Evolutionary conservation across 768 basidiomycete genomes (phyloP).

Genomic region (Pholiota conissans): DNA sequence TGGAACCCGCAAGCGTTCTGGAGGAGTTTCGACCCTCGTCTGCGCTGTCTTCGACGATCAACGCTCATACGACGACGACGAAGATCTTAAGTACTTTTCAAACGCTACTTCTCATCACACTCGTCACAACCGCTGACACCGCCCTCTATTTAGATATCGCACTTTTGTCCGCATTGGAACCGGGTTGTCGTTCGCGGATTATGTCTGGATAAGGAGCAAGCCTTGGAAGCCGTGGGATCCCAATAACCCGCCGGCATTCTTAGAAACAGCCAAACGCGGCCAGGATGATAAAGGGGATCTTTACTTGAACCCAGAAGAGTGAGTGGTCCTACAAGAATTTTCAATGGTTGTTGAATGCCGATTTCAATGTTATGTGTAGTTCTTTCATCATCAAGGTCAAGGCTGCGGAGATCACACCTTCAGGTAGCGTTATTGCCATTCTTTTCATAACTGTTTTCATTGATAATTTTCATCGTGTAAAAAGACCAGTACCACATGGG

Average conservation of each 20-base stretch:
- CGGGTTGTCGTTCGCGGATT: conserved; percentile 85
- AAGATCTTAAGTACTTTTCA: conserved; percentile 58
- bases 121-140: background rate
- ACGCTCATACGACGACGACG: conserved; percentile 50
- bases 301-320: conserved; percentile 91
- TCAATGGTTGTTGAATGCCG: background rate
- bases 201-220: conserved; percentile 77
- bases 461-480: too few species aligned
- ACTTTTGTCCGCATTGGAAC: conserved; percentile 90
- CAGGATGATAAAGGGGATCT: conserved; percentile 87
- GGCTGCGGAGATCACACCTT: conserved; percentile 83
- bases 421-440: conserved; percentile 45
- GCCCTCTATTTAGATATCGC: conserved; percentile 59
- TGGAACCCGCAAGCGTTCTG: conserved; percentile 82
- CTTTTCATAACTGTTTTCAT: too few species aligned
- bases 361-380: conserved; percentile 37
- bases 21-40: conserved; percentile 86
- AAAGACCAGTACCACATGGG: conserved; percentile 82
- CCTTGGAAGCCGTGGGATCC: conserved; percentile 84
- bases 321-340: conserved; percentile 21
- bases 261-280: conserved; percentile 56
- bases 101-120: background rate
- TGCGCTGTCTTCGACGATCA: conserved; percentile 87
- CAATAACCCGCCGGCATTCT: conserved; percentile 70
- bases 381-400: conserved; percentile 95